phyloP scores from a whole-genome alignment of 1,284 basidiomycete species.

The Cutaneotrichosporon sp. region DNA sequence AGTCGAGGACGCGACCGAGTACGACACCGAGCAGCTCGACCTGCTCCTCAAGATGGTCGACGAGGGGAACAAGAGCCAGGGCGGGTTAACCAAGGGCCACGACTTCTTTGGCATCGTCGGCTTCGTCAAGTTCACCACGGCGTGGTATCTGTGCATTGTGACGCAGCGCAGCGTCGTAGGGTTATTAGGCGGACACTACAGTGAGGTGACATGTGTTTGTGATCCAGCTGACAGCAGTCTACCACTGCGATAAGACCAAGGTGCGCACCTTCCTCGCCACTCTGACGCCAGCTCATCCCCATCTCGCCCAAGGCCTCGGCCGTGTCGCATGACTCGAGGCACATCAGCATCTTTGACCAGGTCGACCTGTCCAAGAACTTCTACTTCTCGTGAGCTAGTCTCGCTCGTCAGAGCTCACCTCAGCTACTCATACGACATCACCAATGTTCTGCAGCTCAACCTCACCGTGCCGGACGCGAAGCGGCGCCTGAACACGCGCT shows the following conservation, averaged over 20 bases:
- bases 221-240: constrained; percentile 57
- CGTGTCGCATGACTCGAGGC: constrained; percentile 74
- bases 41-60: constrained; percentile 91
- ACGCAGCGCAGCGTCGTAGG: constrained; percentile 90
- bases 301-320: constrained; percentile 61
- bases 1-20: constrained; percentile 82
- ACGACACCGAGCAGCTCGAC: constrained; percentile 84
- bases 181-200: constrained; percentile 90
- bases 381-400: constrained; percentile 78
- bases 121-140: constrained; percentile 84
- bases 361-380: constrained; percentile 99
- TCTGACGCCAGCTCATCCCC: constrained; percentile 40
- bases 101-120: constrained; percentile 70
- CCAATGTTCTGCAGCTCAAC: constrained; percentile 91
- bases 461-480: constrained; percentile 62
- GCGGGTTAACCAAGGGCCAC: constrained; percentile 79
- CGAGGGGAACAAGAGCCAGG: constrained; percentile 85
- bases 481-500: constrained; percentile 74
- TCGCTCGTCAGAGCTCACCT: neutral
- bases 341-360: constrained; percentile 92
- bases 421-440: constrained; percentile 95
- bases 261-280: constrained; percentile 53
- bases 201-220: constrained; percentile 38
- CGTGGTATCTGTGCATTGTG: constrained; percentile 89
- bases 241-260: constrained; percentile 92